Percentiles rank a stretch among this genome's conserved stretches.
These are phyloP conservation scores for Fraxinus platypoda DNA, from an alignment of 305 asterid genomes.

Conservation along the genomic window DNA sequence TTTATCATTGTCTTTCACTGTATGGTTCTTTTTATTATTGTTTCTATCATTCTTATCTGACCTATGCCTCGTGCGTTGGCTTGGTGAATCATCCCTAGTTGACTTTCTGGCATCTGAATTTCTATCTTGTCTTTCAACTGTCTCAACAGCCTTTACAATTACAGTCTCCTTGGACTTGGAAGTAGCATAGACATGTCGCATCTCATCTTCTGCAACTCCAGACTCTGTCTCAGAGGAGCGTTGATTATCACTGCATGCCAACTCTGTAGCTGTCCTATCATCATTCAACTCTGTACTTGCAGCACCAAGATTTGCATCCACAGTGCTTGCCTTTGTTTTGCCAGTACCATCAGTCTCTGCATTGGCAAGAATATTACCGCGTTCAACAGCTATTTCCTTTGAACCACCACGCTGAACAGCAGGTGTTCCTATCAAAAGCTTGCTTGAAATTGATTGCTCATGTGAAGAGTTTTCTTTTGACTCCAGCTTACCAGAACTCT, in stretches of 20 bases:
- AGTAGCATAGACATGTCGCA: slow-evolving; percentile 28
- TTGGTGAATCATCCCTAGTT: slow-evolving; percentile 32
- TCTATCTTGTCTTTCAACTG: slow-evolving; percentile 45
- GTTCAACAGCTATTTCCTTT: slow-evolving; percentile 37
- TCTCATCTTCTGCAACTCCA: slow-evolving; percentile 35
- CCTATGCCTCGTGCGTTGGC: slow-evolving; percentile 34
- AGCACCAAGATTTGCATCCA: slow-evolving; percentile 20
- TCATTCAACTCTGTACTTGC: slow-evolving; percentile 30
- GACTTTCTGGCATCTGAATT: slow-evolving; percentile 36
- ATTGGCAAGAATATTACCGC: slow-evolving; percentile 23
- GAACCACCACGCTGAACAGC: slow-evolving; percentile 43
- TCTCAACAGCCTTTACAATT: slow-evolving; percentile 33
- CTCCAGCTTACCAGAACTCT: slow-evolving; percentile 46
- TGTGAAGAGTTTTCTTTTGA: slow-evolving; percentile 31
- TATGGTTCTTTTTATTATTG: slow-evolving; percentile 40
- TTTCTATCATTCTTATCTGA: slow-evolving; percentile 46
- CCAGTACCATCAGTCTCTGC: slow-evolving; percentile 32
- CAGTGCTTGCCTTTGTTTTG: slow-evolving; percentile 27
- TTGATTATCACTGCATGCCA: slow-evolving; percentile 26
- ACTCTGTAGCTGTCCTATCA: slow-evolving; percentile 29
- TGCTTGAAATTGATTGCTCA: slow-evolving; percentile 38
- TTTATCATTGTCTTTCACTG: slow-evolving; percentile 38
- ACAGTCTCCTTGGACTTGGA: slow-evolving; percentile 28
- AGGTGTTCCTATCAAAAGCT: slow-evolving; percentile 32
- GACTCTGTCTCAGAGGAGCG: slow-evolving; percentile 36